Base-by-base conservation (phyloP, 2,329 filamentous ascomycete genomes). In the Fusarium tupiense region DNA sequence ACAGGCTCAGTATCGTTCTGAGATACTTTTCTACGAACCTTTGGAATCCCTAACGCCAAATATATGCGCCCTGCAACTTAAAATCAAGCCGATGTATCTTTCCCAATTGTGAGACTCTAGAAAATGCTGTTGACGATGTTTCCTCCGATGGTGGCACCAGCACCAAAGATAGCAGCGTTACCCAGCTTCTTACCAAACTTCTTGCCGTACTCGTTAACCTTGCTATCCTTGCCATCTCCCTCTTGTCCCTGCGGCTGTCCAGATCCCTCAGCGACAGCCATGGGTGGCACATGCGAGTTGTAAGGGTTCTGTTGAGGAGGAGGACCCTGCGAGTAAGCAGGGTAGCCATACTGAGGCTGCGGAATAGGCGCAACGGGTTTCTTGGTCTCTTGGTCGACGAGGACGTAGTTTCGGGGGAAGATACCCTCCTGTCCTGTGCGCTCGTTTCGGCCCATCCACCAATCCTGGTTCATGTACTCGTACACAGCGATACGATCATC, bases 381-480 rank as follows among this genome's bases (percentile, higher is more conserved):
- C 77, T 86, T 83, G 72, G 84, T 77, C 73, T 92, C 91, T 75
- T 92, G 88, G 77, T 95, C 91, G 59, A 93, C 84, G 59, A 94
- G 86, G 72, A 97, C 95, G 81, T 98, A 98, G 82, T 90, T 94
- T 77, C 92, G 90, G n/a, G 96, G 96, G 88, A 98, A 98, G 82
- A 98, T 98, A 78, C 96, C 96, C 84, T 97, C 94, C 76, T 90
- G 85, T 64, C 92, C 92, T 14, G 95, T 97, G 61, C 94, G 91
- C 79, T 92, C 87, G 84, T 97, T 98, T 77, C 90, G 90, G 76
- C 96, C 96, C 87, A 94, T 92, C 94, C 95, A 98, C 96, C 96
- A 98, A 84, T 98, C 95, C 72, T 92, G 91, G 84, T 98, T 98
- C 92, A 98, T 96, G 86, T 97, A 95, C 84, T 98, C 94, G 75